Conservation (phyloP, 2,329 filamentous ascomycete species). For the Beauveria asiatica region DNA sequence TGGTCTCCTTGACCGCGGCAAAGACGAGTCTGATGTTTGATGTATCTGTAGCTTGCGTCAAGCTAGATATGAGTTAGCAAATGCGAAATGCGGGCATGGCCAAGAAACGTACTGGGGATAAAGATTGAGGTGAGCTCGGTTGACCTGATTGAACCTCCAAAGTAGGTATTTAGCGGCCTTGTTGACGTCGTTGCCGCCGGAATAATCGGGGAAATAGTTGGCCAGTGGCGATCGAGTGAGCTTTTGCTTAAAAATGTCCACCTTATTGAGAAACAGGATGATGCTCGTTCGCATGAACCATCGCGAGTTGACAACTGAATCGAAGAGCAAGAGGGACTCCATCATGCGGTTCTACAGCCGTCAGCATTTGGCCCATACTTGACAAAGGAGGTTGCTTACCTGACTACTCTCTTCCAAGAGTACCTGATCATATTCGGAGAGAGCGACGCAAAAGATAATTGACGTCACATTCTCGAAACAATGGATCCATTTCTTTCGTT, state of each 20-base stretch:
- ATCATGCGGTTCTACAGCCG: constrained; percentile 86
- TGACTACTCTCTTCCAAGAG: constrained; percentile 95
- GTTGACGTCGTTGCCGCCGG: constrained; percentile 94
- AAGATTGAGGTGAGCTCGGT: constrained; percentile 87
- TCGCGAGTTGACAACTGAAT: constrained; percentile 95
- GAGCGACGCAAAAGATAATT: constrained; percentile 96
- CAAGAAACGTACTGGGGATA: constrained; percentile 76
- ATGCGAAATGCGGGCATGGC: background rate
- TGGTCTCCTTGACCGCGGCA: constrained; percentile 96
- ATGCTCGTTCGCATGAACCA: constrained; percentile 99
- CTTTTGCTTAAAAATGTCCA: constrained; percentile 96
- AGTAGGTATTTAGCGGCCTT: constrained; percentile 95
- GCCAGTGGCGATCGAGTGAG: constrained; percentile 79
- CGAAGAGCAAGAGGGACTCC: constrained; percentile 92
- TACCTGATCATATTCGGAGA: constrained; percentile 98
- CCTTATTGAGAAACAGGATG: constrained; percentile 97
- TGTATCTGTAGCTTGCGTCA: constrained; percentile 97
- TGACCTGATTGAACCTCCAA: constrained; percentile 98
- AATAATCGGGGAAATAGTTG: constrained; percentile 97
- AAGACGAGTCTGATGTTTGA: constrained; percentile 98
- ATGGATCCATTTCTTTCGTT: constrained; percentile 99
- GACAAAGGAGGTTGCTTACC: constrained; percentile 41
- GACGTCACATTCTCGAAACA: constrained; percentile 99
- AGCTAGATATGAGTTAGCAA: constrained; percentile 40
- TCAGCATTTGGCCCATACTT: background rate